Conservation (phyloP, 1,284 basidiomycete species). For the Stygiomarasmius scandens region DNA sequence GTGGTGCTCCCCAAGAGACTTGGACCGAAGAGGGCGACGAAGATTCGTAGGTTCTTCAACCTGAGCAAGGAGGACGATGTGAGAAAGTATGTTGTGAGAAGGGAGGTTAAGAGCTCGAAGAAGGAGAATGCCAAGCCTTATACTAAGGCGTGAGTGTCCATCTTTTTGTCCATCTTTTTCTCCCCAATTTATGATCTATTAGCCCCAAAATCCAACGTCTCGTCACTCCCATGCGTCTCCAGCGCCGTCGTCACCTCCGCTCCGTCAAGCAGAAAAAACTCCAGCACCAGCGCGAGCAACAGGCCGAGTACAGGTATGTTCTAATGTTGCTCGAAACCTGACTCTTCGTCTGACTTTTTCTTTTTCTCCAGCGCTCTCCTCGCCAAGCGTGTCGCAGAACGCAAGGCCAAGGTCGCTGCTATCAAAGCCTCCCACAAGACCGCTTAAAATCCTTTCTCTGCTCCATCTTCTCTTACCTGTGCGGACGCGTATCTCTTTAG, state of each 20-base stretch:
- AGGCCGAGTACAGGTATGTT: conserved; percentile 86
- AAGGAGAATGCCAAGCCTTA: conserved; percentile 94
- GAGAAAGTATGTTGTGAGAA: conserved; percentile 92
- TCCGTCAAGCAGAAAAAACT: conserved; percentile 89
- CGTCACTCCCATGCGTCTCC: conserved; percentile 93
- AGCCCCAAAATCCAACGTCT: conserved; percentile 90
- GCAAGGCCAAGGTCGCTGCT: conserved; percentile 85
- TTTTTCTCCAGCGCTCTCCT: conserved; percentile 60
- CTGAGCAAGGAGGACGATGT: conserved; percentile 98
- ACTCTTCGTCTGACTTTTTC: neutral
- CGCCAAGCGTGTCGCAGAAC: conserved; percentile 91
- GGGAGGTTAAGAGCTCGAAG: conserved; percentile 90
- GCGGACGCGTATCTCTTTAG: too few species aligned
- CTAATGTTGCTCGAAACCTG: neutral
- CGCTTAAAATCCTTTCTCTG: conserved; percentile 1
- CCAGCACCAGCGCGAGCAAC: conserved; percentile 93
- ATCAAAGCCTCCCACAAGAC: conserved; percentile 70
- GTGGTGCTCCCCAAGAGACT: conserved; percentile 92
- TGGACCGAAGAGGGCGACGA: conserved; percentile 93
- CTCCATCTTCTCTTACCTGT: neutral
- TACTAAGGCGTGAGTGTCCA: conserved; percentile 87
- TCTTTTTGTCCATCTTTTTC: conserved; percentile 1
- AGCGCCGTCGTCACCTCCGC: conserved; percentile 93
- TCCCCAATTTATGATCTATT: conserved; percentile 5
- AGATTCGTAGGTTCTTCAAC: conserved; percentile 99